Conservation (phyloP, 192 early-diverging fungal genomes). For the Coemansia sp. region DNA sequence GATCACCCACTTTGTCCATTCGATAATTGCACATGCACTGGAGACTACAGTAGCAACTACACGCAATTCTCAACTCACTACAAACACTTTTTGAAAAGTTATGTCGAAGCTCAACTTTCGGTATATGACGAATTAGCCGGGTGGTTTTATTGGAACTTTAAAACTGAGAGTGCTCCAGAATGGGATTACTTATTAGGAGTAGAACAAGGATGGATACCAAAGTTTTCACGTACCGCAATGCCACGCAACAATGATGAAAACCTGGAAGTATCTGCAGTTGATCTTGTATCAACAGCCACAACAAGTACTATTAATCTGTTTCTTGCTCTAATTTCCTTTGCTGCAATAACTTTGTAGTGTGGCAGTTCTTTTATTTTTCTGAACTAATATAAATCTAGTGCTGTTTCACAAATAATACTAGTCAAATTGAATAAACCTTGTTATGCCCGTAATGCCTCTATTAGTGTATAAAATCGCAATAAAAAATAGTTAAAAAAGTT, state of each 20-base stretch:
- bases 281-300: conserved; percentile 6
- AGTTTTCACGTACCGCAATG: conserved; percentile 39
- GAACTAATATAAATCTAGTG: not conserved
- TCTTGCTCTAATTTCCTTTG: not conserved
- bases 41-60: conserved; percentile 51
- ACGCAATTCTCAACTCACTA: conserved; percentile 55
- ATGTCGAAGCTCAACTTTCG: conserved; percentile 61
- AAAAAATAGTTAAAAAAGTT: too few species aligned
- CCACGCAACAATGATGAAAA: conserved; percentile 11
- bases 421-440: too few species aligned
- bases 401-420: not conserved
- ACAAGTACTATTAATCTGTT: not conserved
- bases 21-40: conserved; percentile 57
- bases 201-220: conserved; percentile 66
- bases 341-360: not conserved
- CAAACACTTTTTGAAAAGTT: conserved; percentile 59
- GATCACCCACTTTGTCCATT: conserved; percentile 44
- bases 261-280: conserved; percentile 5
- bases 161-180: conserved; percentile 67
- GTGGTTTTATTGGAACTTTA: conserved; percentile 76
- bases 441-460: too few species aligned
- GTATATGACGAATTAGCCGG: conserved; percentile 62
- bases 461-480: too few species aligned
- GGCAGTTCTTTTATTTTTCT: not conserved
- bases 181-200: conserved; percentile 71